Conservation (phyloP, 805 yeast genomes). For the Cyberlindnera maclurae region DNA sequence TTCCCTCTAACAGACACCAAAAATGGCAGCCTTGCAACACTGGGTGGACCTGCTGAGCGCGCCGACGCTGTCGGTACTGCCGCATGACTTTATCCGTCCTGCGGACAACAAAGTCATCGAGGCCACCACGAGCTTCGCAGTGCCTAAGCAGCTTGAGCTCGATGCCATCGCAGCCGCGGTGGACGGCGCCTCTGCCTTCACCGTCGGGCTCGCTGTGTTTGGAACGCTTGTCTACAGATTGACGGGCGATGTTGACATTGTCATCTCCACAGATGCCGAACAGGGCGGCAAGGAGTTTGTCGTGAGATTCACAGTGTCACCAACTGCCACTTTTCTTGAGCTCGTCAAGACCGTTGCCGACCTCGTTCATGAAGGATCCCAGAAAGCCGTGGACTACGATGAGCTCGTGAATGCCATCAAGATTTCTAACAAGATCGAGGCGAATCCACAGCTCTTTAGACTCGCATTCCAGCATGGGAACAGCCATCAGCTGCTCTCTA, state of each 20-base stretch:
- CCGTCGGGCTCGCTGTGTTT: constrained; percentile 56
- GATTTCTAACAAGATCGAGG: constrained; percentile 40
- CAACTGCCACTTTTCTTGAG: constrained; percentile 46
- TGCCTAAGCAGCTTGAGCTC: constrained; percentile 24
- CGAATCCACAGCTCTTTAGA: constrained; percentile 54
- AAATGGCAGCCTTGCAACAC: constrained; percentile 28
- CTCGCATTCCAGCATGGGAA: constrained; percentile 46
- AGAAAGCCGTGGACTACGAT: constrained; percentile 39
- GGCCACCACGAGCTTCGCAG: constrained; percentile 38
- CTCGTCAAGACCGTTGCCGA: constrained; percentile 40
- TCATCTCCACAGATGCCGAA: constrained; percentile 61
- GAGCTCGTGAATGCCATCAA: constrained; percentile 50
- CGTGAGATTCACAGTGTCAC: constrained; percentile 53
- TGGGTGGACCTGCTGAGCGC: constrained; percentile 66
- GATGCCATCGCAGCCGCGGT: constrained; percentile 14
- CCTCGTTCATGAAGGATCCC: constrained; percentile 29
- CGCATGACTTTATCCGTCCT: constrained; percentile 82
- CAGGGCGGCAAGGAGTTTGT: constrained; percentile 42
- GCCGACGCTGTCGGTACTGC: constrained; percentile 82
- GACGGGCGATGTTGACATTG: constrained; percentile 92
- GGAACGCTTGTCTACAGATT: constrained; percentile 67
- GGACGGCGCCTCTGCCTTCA: constrained; percentile 32
- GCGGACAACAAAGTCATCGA: constrained; percentile 60
- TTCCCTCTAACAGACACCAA: neutral
- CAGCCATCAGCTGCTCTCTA: constrained; percentile 19